Conservation (phyloP, 148 eudicot genomes). For the Cornus controversa region DNA sequence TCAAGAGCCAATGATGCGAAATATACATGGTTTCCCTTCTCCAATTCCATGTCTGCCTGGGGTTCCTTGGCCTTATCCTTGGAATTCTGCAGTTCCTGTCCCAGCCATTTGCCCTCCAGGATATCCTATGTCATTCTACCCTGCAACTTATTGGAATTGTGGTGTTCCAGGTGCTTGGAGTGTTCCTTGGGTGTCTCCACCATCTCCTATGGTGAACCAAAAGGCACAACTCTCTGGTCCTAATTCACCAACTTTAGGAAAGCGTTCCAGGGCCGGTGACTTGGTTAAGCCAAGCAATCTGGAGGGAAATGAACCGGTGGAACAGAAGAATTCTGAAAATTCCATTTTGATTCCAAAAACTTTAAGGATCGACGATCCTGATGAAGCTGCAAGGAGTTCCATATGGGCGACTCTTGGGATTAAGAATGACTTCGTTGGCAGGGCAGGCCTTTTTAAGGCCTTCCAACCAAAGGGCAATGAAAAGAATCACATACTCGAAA, state of each 20-base stretch:
- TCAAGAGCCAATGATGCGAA: constrained; percentile 30
- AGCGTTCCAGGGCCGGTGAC: constrained; percentile 70
- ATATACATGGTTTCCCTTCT: constrained; percentile 37
- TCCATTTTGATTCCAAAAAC: constrained; percentile 74
- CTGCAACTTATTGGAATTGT: constrained; percentile 74
- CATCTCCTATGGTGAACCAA: constrained; percentile 32
- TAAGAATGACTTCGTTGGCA: constrained; percentile 50
- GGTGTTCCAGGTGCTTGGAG: constrained; percentile 56
- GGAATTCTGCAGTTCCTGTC: constrained; percentile 56
- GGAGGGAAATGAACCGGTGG: constrained; percentile 21
- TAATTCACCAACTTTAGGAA: constrained; percentile 61
- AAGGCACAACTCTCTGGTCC: constrained; percentile 32
- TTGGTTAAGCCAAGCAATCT: constrained; percentile 31
- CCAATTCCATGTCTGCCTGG: constrained; percentile 60
- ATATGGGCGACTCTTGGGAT: constrained; percentile 93
- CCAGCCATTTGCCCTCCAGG: constrained; percentile 53
- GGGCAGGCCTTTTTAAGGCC: constrained; percentile 60
- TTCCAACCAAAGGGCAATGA: constrained; percentile 55
- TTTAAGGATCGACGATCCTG: constrained; percentile 86
- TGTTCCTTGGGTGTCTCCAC: constrained; percentile 48
- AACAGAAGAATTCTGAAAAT: constrained; percentile 26
- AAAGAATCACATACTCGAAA: constrained; percentile 26
- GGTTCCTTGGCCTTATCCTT: constrained; percentile 71
- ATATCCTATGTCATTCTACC: constrained; percentile 62
- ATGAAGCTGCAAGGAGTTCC: constrained; percentile 91